phyloP scores from a whole-genome alignment of 805 yeast species.

The Hanseniaspora mollemarum region DNA sequence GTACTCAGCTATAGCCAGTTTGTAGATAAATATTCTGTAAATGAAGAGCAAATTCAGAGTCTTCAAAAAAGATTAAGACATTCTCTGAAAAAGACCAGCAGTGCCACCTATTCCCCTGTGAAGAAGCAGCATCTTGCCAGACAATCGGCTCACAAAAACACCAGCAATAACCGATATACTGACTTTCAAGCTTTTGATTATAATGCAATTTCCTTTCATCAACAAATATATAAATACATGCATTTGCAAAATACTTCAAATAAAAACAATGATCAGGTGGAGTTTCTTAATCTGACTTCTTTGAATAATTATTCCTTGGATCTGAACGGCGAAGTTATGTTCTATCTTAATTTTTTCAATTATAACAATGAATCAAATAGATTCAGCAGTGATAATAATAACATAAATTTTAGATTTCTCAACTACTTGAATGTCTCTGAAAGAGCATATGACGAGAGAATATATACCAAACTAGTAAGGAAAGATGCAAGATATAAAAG shows the following conservation, averaged over 20 bases:
- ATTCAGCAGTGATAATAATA: not conserved
- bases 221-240: conserved; percentile 5
- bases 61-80: not conserved
- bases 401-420: not conserved
- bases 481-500: not conserved
- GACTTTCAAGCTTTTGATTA: not conserved
- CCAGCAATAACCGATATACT: not conserved
- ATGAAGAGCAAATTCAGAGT: not conserved
- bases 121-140: not conserved
- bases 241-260: conserved; percentile 2
- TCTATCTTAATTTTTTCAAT: conserved; percentile 10
- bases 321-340: conserved; percentile 7
- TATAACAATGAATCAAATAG: not conserved
- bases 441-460: not conserved
- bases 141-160: not conserved
- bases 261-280: conserved; percentile 2
- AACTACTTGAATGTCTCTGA: not conserved
- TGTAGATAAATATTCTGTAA: not conserved
- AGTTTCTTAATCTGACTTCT: not conserved
- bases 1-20: not conserved
- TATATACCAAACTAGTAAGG: not conserved
- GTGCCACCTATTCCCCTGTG: not conserved
- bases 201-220: not conserved
- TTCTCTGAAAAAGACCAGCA: not conserved
- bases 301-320: conserved; percentile 8